phyloP scores from a whole-genome alignment of 2,329 filamentous ascomycete genomes.

The Fusarium kyushuense region DNA sequence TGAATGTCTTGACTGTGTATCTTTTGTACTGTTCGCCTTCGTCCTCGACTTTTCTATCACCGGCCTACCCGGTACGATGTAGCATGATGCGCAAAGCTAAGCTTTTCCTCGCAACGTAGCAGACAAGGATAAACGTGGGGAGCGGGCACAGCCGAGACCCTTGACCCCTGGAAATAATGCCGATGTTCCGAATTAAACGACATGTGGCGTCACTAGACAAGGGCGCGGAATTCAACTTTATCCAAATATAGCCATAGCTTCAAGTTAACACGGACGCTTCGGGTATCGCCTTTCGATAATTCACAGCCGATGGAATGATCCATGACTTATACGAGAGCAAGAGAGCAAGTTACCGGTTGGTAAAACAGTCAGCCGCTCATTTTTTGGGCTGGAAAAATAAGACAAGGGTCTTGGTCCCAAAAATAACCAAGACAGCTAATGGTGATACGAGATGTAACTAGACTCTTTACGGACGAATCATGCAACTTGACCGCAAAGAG shows the following conservation, averaged over 20 bases:
- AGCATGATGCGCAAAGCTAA: not conserved
- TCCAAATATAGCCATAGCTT: not conserved
- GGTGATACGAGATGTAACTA: slow-evolving; percentile 21
- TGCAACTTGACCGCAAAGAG: not conserved
- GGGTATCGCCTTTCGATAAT: slow-evolving; percentile 12
- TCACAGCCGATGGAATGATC: slow-evolving; percentile 19
- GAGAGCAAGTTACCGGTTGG: not conserved
- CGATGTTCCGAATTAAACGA: slow-evolving; percentile 12
- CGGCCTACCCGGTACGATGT: not conserved
- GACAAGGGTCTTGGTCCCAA: slow-evolving; percentile 3
- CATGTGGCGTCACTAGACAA: slow-evolving; percentile 9
- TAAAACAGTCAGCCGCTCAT: not conserved
- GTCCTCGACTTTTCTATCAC: not conserved
- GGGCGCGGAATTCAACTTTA: not conserved
- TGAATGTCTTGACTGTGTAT: too few relatives aligned
- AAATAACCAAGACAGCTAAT: not conserved
- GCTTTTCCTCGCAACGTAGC: slow-evolving; percentile 13
- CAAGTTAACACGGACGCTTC: not conserved
- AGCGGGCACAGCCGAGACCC: slow-evolving; percentile 22
- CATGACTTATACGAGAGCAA: slow-evolving; percentile 17
- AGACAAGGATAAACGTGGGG: slow-evolving; percentile 21
- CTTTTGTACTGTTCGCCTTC: not conserved
- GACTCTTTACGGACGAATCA: slow-evolving; percentile 1
- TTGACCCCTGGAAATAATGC: not conserved
- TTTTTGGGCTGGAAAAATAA: not conserved